phyloP scores from a whole-genome alignment of 495 filamentous ascomycete species.

The Parathielavia appendiculata region DNA sequence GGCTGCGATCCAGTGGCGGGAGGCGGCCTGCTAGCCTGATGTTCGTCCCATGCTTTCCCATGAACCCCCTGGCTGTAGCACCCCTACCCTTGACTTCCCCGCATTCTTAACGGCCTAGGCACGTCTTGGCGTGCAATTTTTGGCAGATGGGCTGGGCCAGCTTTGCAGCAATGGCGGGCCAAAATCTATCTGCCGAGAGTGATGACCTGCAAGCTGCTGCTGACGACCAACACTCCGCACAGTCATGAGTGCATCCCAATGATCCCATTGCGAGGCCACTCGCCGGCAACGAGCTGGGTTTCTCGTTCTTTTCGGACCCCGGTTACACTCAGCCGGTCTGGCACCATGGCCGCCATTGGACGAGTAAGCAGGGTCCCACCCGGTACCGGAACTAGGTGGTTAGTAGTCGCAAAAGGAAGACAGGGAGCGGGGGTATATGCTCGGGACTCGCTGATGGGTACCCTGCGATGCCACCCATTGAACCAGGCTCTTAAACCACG shows the following conservation, averaged over 20 bases:
- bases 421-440: conserved; percentile 1
- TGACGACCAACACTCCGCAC: neutral
- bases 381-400: neutral
- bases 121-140: conserved; percentile 10
- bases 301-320: neutral
- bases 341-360: neutral
- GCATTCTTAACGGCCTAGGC: conserved; percentile 5
- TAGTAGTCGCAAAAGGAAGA: neutral
- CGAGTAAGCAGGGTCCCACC: neutral
- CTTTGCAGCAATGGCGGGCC: conserved; percentile 3
- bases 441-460: neutral
- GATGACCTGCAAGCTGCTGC: neutral
- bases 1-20: neutral
- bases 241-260: neutral
- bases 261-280: neutral
- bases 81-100: conserved; percentile 11
- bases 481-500: too few species aligned
- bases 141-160: neutral
- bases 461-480: too few species aligned
- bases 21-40: neutral
- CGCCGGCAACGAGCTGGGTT: neutral
- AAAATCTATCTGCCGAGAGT: conserved; percentile 18
- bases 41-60: neutral
- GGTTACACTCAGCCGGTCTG: conserved; percentile 5
- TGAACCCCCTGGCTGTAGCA: neutral